Base-by-base conservation (phyloP, 1,284 basidiomycete species). In the Marasmius tenuissimus region DNA sequence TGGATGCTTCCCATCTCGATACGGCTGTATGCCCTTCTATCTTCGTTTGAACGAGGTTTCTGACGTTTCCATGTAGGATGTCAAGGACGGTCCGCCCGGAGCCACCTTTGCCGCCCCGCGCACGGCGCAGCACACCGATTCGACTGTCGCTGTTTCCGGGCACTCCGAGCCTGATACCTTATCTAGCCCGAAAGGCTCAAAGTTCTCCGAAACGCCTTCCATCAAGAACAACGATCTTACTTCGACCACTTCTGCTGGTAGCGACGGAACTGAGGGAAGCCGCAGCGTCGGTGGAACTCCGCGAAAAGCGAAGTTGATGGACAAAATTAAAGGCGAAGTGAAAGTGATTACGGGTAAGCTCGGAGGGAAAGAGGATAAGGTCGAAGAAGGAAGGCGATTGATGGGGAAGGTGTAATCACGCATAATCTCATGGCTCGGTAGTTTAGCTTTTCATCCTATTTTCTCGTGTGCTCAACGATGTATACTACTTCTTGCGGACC, bases 301-400 rank as follows among this genome's bases (percentile, higher is more conserved):
- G 39, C 22, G 34, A 38, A 81, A 79, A 70, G 67, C 73, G 14
- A 75, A 73, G 22, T 81, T 85, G 62, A 75, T 85, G 73, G 75
- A 81, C 61, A 83, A 80, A 73, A 72, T 86, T 64, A 82, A 78
- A 69, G 83, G 83, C 16, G 84, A 84, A 70, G 78, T 80, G 65
- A 84, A 83, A 70, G 72, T 84, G 9, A 66, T 86, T 20, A 73
- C 78, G 4, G 84, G 84, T 1, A 84, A 81, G 72, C 68, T 85
- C 57, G 78, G 77, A 55, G 72, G 79, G 54, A 79, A 82, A 64
- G 75, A 76, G 58, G 76, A 73, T 58, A 84, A 81, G 74, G 75
- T 84, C 14, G 78, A 80, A 68, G 76, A 81, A 68, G 84, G 84
- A 16, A 75, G 64, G 62, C 68, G 64, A 63, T 69, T 78, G 69